Evolutionary conservation across 2,329 filamentous ascomycete species (phyloP), one percentile per base, ranked within the genome.

Genomic region (Eutypella sp.): DNA sequence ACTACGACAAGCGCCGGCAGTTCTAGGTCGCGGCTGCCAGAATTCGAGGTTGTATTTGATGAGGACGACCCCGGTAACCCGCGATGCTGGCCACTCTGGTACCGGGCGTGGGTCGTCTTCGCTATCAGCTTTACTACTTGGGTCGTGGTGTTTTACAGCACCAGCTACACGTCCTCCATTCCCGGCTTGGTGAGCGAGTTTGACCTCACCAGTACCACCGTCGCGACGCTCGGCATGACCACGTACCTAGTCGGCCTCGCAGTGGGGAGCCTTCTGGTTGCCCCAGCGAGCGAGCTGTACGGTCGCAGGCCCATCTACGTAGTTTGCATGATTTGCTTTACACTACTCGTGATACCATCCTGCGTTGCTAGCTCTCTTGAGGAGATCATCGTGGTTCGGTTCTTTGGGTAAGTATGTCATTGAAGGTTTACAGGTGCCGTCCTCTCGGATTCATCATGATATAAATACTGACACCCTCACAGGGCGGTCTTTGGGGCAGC

Each of bases 191-290:
- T 81, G 57, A 63, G 72, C 13, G 83, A 88, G 42, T 92, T 89
- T 54, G 67, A 74, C 31, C 71, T 81, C 16, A 60, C 69, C 3
- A 74, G 70, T 13, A 72, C 79, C 27, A 81, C 79, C 0, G 64
- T 84, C n/a, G 76, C 84, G 1, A 87, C 87, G 0, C 69, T 93
- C 3, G 89, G 89, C 5, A 72, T 95, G 38, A 93, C 89, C 0
- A 84, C 84, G 0, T 95, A 93, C 59, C 73, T 93, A 8, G 63
- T 89, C 20, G 89, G 89, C 5, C 74, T 93, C 40, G 88, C 87
- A 0, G 64, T 75, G 1, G 89, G 89, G 1, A 84, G 80, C 27
- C 68, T 93, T 47, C 67, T 93, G 24, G 73, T 90, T 36, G 89
- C 89, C 1, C 88, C 89, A 0, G 66, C 92, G 42, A 82, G 78